Conservation (phyloP, 2,329 filamentous ascomycete species). For the Apiospora saccharicola region DNA sequence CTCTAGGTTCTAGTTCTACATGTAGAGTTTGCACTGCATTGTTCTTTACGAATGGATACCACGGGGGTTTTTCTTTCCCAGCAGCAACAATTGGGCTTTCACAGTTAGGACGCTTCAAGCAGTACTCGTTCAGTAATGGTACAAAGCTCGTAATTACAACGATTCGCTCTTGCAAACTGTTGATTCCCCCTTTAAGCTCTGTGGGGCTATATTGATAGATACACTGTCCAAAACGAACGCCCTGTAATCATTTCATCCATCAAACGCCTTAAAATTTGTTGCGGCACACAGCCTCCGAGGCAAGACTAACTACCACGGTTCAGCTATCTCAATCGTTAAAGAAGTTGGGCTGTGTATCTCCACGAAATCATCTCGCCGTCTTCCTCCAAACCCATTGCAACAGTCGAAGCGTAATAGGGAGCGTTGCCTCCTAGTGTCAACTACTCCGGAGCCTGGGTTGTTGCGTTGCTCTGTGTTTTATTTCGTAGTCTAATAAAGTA, state of each 20-base stretch:
- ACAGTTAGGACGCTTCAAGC: background rate
- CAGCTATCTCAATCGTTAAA: background rate
- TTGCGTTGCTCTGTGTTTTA: background rate
- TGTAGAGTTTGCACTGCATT: slow-evolving; percentile 17
- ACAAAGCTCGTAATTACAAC: slow-evolving; percentile 7
- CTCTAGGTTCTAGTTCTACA: slow-evolving; percentile 1
- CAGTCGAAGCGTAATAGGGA: background rate
- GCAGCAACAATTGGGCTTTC: background rate
- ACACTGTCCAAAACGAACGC: slow-evolving; percentile 1
- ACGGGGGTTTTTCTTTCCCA: background rate
- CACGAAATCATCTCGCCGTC: background rate
- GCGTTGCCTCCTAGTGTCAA: background rate
- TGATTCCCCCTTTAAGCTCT: background rate
- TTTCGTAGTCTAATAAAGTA: background rate
- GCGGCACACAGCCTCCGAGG: background rate
- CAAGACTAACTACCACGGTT: background rate
- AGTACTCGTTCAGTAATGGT: background rate
- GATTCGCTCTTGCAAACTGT: background rate
- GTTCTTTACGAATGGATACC: slow-evolving; percentile 8
- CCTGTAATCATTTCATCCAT: slow-evolving; percentile 10
- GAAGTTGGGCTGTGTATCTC: background rate
- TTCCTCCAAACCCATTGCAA: background rate
- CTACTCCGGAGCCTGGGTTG: background rate
- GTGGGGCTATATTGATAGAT: background rate
- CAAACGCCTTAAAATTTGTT: background rate